phyloP scores from a whole-genome alignment of 2,329 filamentous ascomycete genomes.

The Fusarium duplospermum region DNA sequence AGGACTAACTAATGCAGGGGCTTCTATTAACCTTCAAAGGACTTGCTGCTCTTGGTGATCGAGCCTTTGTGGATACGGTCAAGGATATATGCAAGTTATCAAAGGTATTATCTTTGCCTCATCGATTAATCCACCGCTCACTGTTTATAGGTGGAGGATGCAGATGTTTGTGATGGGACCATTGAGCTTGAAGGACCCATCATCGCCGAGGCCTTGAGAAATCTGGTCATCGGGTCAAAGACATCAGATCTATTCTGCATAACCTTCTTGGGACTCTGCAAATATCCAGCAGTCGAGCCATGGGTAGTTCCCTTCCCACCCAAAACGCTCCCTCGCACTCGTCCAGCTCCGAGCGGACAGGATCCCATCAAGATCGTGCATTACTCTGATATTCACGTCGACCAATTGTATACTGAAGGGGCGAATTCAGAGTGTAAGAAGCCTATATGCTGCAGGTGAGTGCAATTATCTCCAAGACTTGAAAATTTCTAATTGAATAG shows the following conservation, averaged over 20 bases:
- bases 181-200: constrained; percentile 65
- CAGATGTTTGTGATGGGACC: constrained; percentile 66
- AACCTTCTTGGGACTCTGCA: constrained; percentile 65
- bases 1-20: constrained; percentile 33
- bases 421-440: constrained; percentile 67
- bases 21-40: constrained; percentile 56
- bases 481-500: constrained; percentile 39
- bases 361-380: constrained; percentile 66
- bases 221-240: constrained; percentile 60
- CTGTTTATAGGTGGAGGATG: constrained; percentile 57
- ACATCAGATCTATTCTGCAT: constrained; percentile 64
- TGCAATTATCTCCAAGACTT: background rate
- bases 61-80: constrained; percentile 50
- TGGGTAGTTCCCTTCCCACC: constrained; percentile 59
- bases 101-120: constrained; percentile 38
- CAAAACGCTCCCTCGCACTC: constrained; percentile 50
- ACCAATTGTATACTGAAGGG: constrained; percentile 65
- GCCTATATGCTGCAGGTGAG: constrained; percentile 68
- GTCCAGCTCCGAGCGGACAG: constrained; percentile 57
- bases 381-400: constrained; percentile 70
- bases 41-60: constrained; percentile 56
- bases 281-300: constrained; percentile 57
- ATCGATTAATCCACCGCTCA: background rate
- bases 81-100: constrained; percentile 50
- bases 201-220: constrained; percentile 60